phyloP scores from a whole-genome alignment of 495 filamentous ascomycete genomes.

The Poronia punctata region DNA sequence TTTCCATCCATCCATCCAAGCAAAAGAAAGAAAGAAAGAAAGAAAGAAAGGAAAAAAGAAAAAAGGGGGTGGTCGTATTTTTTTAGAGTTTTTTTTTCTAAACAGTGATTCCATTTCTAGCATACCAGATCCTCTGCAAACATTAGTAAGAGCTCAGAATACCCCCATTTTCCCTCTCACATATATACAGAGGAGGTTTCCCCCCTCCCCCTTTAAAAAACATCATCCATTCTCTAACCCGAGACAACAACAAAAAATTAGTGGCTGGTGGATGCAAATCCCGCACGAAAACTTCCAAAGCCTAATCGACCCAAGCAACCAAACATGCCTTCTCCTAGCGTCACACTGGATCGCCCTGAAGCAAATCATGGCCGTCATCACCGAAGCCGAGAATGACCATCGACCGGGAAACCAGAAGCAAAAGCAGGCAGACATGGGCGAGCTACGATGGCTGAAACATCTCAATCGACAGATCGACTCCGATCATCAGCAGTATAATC shows the following conservation, averaged over 20 bases:
- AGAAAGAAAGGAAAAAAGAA: too few relatives aligned
- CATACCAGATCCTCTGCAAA: constrained; percentile 30
- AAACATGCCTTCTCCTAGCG: constrained; percentile 43
- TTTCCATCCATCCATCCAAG: not conserved
- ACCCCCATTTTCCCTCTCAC: not conserved
- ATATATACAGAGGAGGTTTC: not conserved
- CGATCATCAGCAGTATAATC: constrained; percentile 32
- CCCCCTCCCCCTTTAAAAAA: not conserved
- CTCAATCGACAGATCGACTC: constrained; percentile 36
- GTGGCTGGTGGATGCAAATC: constrained; percentile 44
- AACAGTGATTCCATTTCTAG: constrained; percentile 10
- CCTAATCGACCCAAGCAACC: constrained; percentile 44
- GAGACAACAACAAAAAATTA: too few relatives aligned
- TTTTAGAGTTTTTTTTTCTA: not conserved
- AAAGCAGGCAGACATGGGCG: constrained; percentile 20
- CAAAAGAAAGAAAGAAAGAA: not conserved
- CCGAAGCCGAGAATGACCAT: constrained; percentile 21
- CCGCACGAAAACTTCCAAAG: constrained; percentile 46
- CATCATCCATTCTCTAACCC: not conserved
- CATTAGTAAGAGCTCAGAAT: constrained; percentile 21
- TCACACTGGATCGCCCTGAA: constrained; percentile 54
- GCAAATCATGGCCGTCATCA: constrained; percentile 48
- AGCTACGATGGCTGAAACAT: constrained; percentile 33
- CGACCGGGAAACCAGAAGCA: constrained; percentile 8
- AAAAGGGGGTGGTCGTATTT: too few relatives aligned